These are phyloP conservation scores for Delitschia confertaspora DNA, from an alignment of 495 filamentous ascomycete genomes.

Conservation along the genomic window DNA sequence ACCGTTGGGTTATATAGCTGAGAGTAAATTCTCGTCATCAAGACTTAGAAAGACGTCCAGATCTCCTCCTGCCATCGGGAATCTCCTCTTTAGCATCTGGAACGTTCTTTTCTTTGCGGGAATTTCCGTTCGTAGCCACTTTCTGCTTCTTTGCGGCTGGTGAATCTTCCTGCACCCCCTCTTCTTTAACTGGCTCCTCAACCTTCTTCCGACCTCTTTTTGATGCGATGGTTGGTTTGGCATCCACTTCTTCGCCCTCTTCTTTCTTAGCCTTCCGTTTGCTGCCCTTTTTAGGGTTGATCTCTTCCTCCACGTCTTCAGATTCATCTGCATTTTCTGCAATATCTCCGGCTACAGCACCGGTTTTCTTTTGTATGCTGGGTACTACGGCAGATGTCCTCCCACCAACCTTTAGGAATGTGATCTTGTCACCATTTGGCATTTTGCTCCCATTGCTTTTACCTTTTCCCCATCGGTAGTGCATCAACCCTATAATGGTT, in stretches of 20 bases:
- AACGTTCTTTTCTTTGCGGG: neutral
- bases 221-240: constrained; percentile 8
- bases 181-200: neutral
- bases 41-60: constrained; percentile 11
- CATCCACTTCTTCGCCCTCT: constrained; percentile 14
- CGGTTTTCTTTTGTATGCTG: constrained; percentile 75
- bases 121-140: neutral
- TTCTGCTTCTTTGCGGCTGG: constrained; percentile 14
- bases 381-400: constrained; percentile 83
- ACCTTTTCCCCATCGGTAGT: constrained; percentile 83
- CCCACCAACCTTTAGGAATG: constrained; percentile 76
- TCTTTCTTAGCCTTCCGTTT: constrained; percentile 16
- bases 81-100: neutral
- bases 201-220: constrained; percentile 14
- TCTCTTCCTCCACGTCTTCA: constrained; percentile 18
- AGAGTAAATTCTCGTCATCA: no score
- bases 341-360: constrained; percentile 37
- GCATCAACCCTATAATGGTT: constrained; percentile 56
- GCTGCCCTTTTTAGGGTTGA: constrained; percentile 13
- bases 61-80: constrained; percentile 6
- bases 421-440: constrained; percentile 76
- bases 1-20: no score
- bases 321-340: constrained; percentile 15
- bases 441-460: constrained; percentile 64
- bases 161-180: constrained; percentile 2